phyloP scores from a whole-genome alignment of 768 basidiomycete genomes.

The Mycena polygramma region DNA sequence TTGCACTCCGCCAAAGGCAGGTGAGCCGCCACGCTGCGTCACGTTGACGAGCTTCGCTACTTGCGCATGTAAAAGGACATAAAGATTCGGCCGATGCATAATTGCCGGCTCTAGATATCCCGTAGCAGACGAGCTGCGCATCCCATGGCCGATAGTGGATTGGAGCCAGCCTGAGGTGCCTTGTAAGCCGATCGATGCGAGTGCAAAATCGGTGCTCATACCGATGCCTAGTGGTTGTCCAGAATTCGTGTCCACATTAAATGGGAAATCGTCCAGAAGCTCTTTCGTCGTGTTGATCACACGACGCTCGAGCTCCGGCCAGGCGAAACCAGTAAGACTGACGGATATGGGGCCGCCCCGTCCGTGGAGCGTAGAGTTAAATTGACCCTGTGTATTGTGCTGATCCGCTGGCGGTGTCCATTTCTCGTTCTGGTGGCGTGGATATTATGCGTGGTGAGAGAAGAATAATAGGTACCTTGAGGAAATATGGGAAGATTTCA shows the following conservation, averaged over 20 bases:
- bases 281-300: slow-evolving; percentile 45
- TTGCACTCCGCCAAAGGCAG: slow-evolving; percentile 15
- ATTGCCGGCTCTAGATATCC: slow-evolving; percentile 42
- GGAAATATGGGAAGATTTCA: slow-evolving; percentile 42
- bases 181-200: slow-evolving; percentile 40
- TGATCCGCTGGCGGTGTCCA: slow-evolving; percentile 44
- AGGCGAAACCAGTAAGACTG: slow-evolving; percentile 42
- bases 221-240: slow-evolving; percentile 49
- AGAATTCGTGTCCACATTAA: slow-evolving; percentile 48
- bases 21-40: neutral
- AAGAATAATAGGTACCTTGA: slow-evolving; percentile 36
- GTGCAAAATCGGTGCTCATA: slow-evolving; percentile 37
- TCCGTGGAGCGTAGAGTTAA: slow-evolving; percentile 46
- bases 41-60: slow-evolving; percentile 31
- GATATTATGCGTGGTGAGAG: neutral
- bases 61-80: slow-evolving; percentile 39
- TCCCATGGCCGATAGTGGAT: slow-evolving; percentile 38
- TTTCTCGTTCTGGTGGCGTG: slow-evolving; percentile 43
- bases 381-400: slow-evolving; percentile 47
- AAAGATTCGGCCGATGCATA: slow-evolving; percentile 40
- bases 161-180: slow-evolving; percentile 38
- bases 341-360: slow-evolving; percentile 43
- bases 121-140: slow-evolving; percentile 42
- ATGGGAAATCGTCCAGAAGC: slow-evolving; percentile 46
- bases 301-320: slow-evolving; percentile 38